Conservation (phyloP, 2,329 filamentous ascomycete species). For the Botrytis sinoallii region DNA sequence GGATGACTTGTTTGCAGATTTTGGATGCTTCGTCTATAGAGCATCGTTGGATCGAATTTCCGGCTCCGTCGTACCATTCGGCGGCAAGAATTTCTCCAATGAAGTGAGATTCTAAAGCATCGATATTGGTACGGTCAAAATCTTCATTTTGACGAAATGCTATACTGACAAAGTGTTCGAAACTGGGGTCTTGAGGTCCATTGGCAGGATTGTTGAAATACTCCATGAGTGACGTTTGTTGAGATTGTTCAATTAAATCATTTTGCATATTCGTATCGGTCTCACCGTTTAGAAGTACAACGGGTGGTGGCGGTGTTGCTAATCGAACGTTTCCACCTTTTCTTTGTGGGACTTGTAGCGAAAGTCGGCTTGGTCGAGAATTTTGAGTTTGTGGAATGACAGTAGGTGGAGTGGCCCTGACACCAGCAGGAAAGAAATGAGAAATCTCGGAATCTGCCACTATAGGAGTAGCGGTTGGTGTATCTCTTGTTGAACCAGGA, state of each 20-base stretch:
- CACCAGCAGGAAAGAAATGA: constrained; percentile 37
- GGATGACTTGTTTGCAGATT: constrained; percentile 52
- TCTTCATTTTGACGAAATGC: constrained; percentile 35
- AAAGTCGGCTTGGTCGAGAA: constrained; percentile 49
- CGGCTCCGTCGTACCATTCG: constrained; percentile 51
- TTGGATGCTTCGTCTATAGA: constrained; percentile 52
- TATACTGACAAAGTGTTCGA: constrained; percentile 33
- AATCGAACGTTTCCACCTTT: constrained; percentile 58
- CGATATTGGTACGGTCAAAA: constrained; percentile 49
- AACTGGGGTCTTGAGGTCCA: constrained; percentile 25
- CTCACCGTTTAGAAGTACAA: constrained; percentile 50
- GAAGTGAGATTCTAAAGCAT: constrained; percentile 54
- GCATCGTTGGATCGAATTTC: constrained; percentile 44
- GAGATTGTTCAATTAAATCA: constrained; percentile 26
- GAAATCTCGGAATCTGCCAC: constrained; percentile 42
- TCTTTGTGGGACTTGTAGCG: constrained; percentile 62
- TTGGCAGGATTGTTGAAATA: constrained; percentile 30
- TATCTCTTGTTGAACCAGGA: constrained; percentile 46
- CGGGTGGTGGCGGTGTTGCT: constrained; percentile 51
- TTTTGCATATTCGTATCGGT: constrained; percentile 35
- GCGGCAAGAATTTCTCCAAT: constrained; percentile 49
- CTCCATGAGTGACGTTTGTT: constrained; percentile 32
- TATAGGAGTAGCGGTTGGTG: constrained; percentile 43
- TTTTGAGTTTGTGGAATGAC: constrained; percentile 24
- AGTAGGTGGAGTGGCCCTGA: constrained; percentile 23